Conservation (phyloP, 257 asterid species). For the Linaria vulgaris region DNA sequence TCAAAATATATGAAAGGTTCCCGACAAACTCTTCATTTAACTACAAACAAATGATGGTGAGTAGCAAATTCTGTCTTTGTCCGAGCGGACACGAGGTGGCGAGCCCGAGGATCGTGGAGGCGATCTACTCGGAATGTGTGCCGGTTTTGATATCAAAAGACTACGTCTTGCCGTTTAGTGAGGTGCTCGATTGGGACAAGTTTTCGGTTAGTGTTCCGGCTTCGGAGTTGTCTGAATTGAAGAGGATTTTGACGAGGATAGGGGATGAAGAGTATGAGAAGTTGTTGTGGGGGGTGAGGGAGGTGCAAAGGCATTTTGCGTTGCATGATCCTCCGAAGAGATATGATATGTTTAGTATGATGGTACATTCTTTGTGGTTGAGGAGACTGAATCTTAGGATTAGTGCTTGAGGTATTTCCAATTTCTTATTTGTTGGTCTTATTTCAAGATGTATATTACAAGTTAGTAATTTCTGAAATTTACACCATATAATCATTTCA, state of each 20-base stretch:
- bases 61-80: slow-evolving; percentile 54
- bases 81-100: slow-evolving; percentile 76
- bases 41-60: slow-evolving; percentile 45
- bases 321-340: slow-evolving; percentile 57
- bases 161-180: slow-evolving; percentile 55
- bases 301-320: slow-evolving; percentile 51
- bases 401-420: slow-evolving; percentile 3
- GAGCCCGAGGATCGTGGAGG: slow-evolving; percentile 58
- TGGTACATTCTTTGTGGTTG: slow-evolving; percentile 67
- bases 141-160: slow-evolving; percentile 54
- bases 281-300: slow-evolving; percentile 39
- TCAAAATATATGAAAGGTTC: slow-evolving; percentile 36
- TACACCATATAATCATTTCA: too few species aligned
- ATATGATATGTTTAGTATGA: slow-evolving; percentile 58
- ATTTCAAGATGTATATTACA: too few species aligned
- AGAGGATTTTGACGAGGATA: slow-evolving; percentile 42
- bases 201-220: slow-evolving; percentile 46
- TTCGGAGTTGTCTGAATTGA: slow-evolving; percentile 38
- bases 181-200: slow-evolving; percentile 61
- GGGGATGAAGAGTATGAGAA: slow-evolving; percentile 34
- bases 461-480: neutral
- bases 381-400: slow-evolving; percentile 60
- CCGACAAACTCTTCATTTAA: slow-evolving; percentile 30
- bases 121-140: slow-evolving; percentile 61
- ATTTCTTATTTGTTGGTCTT: neutral